A percentile compares a stretch with the other conserved stretches of the same genome.
These are phyloP conservation scores for Vitis hybrid DNA, from an alignment of 177 flowering plant species.

Conservation along the genomic window DNA sequence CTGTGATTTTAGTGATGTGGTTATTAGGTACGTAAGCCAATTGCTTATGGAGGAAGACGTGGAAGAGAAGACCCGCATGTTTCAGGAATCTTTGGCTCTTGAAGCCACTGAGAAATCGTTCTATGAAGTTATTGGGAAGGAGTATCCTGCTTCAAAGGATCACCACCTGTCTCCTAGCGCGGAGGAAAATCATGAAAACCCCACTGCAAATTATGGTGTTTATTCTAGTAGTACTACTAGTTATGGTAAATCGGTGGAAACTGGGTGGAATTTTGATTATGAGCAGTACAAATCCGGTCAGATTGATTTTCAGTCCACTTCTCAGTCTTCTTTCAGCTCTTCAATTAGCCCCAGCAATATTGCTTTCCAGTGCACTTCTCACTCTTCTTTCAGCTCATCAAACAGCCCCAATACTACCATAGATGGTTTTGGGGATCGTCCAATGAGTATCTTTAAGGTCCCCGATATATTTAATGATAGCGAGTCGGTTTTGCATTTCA, in stretches of 20 bases:
- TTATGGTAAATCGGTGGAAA: constrained; percentile 9
- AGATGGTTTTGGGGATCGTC: constrained; percentile 39
- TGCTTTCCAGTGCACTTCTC: constrained; percentile 17
- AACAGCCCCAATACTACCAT: constrained; percentile 12
- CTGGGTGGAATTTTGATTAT: constrained; percentile 15
- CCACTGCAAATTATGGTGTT: constrained; percentile 8
- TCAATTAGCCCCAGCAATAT: constrained; percentile 3
- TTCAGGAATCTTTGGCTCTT: constrained; percentile 47
- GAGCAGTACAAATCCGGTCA: constrained; percentile 7
- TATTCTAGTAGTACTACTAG: constrained; percentile 3
- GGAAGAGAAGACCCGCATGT: constrained; percentile 47
- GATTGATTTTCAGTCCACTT: constrained; percentile 12
- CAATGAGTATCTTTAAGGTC: constrained; percentile 28
- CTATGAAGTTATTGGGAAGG: constrained; percentile 45
- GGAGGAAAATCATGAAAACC: constrained; percentile 15
- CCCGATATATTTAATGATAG: constrained; percentile 31
- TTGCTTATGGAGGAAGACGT: constrained; percentile 65
- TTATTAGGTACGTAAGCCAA: constrained; percentile 42
- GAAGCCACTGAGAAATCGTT: constrained; percentile 56
- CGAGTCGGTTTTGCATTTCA: constrained; percentile 34
- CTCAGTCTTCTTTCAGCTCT: constrained; percentile 29
- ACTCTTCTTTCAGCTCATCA: constrained; percentile 27
- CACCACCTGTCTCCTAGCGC: background rate
- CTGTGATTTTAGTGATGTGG: constrained; percentile 49
- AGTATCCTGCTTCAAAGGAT: constrained; percentile 28